These are phyloP conservation scores for Marasmius oreades DNA, from an alignment of 1,284 basidiomycete species.

Conservation along the genomic window DNA sequence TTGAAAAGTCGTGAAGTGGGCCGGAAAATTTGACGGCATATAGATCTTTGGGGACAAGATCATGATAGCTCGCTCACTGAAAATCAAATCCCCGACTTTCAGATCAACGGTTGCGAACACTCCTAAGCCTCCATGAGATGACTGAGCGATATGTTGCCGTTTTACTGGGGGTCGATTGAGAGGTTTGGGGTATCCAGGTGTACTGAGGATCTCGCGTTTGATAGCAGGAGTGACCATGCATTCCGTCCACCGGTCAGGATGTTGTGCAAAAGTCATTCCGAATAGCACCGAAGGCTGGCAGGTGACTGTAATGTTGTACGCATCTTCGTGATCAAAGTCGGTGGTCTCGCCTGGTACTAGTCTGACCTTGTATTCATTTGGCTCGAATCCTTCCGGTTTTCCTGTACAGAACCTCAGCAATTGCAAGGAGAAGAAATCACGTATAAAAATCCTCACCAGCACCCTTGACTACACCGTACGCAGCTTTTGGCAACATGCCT, in stretches of 20 bases:
- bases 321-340: too few relatives aligned
- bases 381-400: too few relatives aligned
- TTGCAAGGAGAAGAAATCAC: too few relatives aligned
- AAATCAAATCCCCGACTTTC: constrained; percentile 18
- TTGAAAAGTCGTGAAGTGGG: neutral
- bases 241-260: constrained; percentile 3
- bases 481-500: too few relatives aligned
- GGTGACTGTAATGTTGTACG: too few relatives aligned
- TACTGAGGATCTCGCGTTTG: constrained; percentile 8
- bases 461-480: too few relatives aligned
- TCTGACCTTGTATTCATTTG: too few relatives aligned
- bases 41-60: neutral
- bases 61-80: constrained; percentile 15
- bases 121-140: constrained; percentile 18
- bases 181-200: constrained; percentile 17
- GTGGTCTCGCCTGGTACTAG: too few relatives aligned
- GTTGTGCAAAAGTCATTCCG: neutral
- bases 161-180: constrained; percentile 6
- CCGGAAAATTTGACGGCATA: neutral
- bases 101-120: constrained; percentile 20
- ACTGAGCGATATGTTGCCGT: constrained; percentile 3
- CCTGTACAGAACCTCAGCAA: too few relatives aligned
- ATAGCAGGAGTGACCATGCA: constrained; percentile 13
- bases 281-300: too few relatives aligned
- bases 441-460: too few relatives aligned